These are phyloP conservation scores for Antitrichia curtipendula DNA, from an alignment of 225 moss, liverwort and hornwort species.

Conservation along the genomic window DNA sequence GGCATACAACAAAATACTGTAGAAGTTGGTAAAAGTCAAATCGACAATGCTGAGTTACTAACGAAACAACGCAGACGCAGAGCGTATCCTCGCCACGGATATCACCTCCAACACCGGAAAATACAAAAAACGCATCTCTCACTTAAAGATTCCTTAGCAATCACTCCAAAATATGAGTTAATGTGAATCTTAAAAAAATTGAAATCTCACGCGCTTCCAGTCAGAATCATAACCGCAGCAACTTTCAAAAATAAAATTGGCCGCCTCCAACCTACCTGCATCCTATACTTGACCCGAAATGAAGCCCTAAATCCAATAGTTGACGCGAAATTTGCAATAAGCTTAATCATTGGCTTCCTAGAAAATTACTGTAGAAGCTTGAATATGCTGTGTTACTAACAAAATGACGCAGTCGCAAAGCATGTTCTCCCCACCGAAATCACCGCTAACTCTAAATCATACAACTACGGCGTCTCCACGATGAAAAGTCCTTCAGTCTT, in stretches of 20 bases:
- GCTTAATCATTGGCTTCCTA: not conserved
- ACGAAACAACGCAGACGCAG: not conserved
- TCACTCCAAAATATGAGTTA: not conserved
- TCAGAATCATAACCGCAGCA: not conserved
- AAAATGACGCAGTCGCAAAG: not conserved
- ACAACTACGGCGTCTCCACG: not conserved
- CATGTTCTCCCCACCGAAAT: not conserved
- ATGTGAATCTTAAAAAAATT: not conserved
- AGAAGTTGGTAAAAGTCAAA: not conserved
- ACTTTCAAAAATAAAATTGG: not conserved
- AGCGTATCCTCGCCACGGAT: not conserved
- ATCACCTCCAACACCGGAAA: not conserved
- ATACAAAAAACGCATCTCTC: not conserved
- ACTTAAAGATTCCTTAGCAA: not conserved
- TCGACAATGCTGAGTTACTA: not conserved
- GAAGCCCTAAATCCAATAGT: not conserved
- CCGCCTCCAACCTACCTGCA: conserved; percentile 4
- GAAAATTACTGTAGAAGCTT: not conserved
- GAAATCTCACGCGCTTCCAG: not conserved
- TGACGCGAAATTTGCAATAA: not conserved
- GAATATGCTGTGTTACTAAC: not conserved
- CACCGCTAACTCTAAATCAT: not conserved
- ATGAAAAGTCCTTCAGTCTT: not conserved
- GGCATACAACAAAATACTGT: not conserved
- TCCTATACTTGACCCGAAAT: not conserved